Conservation (phyloP, 2,329 filamentous ascomycete genomes). For the Trichophyton schoenleinii region DNA sequence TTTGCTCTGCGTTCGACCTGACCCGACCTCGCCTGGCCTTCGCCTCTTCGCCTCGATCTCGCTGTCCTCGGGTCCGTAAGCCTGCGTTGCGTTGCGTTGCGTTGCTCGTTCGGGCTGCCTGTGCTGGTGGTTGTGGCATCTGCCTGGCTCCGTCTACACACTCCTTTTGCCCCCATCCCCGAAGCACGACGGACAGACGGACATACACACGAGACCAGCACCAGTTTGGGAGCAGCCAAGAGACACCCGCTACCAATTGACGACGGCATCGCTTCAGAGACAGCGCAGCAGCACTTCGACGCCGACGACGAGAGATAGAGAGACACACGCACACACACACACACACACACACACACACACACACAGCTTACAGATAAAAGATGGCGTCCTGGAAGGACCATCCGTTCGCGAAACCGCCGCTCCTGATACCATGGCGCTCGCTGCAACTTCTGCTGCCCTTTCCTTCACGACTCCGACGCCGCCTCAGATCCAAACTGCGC, state of each 20-base stretch:
- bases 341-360: too few species aligned
- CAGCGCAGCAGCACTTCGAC: neutral
- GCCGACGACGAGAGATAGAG: neutral
- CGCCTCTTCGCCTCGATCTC: constrained; percentile 5
- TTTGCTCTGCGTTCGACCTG: too few species aligned
- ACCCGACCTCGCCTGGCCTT: too few species aligned
- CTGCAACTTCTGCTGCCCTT: constrained; percentile 45
- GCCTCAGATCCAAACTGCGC: constrained; percentile 56
- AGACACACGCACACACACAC: too few species aligned
- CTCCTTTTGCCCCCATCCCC: neutral
- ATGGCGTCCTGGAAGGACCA: constrained; percentile 38
- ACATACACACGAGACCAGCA: neutral
- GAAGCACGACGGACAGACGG: too few species aligned
- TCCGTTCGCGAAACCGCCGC: constrained; percentile 33
- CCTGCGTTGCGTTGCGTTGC: constrained; percentile 8
- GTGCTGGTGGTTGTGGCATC: constrained; percentile 12
- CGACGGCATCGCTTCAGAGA: neutral
- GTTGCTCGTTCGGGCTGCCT: constrained; percentile 7
- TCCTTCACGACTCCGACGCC: constrained; percentile 45
- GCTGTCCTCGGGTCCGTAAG: constrained; percentile 7
- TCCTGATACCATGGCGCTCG: constrained; percentile 39
- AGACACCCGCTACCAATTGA: neutral
- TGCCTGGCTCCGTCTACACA: neutral
- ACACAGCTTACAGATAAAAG: constrained; percentile 3
- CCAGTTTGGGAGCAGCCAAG: neutral